Conservation (phyloP, 2,329 filamentous ascomycete species). For the Davidsoniella virescens region DNA sequence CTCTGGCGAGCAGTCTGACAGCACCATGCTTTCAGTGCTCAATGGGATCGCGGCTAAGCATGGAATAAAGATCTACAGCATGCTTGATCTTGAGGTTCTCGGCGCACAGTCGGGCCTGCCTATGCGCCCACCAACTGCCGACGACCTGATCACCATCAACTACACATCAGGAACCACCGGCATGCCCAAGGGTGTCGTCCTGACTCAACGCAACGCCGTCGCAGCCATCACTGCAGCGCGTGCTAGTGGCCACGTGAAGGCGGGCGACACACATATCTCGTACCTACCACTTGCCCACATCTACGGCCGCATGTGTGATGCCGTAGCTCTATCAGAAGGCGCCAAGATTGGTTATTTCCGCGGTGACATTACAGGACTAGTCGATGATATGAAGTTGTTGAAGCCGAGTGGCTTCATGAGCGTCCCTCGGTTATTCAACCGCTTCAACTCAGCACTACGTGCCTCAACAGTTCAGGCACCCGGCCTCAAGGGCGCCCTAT, state of each 20-base stretch:
- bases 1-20: conserved; percentile 56
- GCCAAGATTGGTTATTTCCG: conserved; percentile 81
- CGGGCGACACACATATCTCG: conserved; percentile 53
- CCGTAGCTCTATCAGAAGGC: conserved; percentile 54
- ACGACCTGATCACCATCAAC: conserved; percentile 78
- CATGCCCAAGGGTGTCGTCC: conserved; percentile 64
- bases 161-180: conserved; percentile 81
- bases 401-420: conserved; percentile 71
- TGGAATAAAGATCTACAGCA: conserved; percentile 64
- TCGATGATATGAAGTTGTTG: conserved; percentile 82
- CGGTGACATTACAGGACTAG: conserved; percentile 68
- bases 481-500: conserved; percentile 67
- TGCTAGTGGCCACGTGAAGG: conserved; percentile 32
- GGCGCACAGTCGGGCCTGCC: conserved; percentile 54
- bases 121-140: conserved; percentile 52
- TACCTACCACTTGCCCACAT: conserved; percentile 94
- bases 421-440: conserved; percentile 82
- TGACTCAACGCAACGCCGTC: conserved; percentile 70
- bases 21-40: conserved; percentile 66
- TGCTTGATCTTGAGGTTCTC: conserved; percentile 66
- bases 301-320: conserved; percentile 72
- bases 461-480: conserved; percentile 61
- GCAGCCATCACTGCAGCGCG: conserved; percentile 50
- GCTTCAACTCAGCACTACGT: conserved; percentile 72
- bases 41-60: conserved; percentile 56